Base-by-base conservation (phyloP, 2,329 filamentous ascomycete species). In the Paraconiothyrium sp. region DNA sequence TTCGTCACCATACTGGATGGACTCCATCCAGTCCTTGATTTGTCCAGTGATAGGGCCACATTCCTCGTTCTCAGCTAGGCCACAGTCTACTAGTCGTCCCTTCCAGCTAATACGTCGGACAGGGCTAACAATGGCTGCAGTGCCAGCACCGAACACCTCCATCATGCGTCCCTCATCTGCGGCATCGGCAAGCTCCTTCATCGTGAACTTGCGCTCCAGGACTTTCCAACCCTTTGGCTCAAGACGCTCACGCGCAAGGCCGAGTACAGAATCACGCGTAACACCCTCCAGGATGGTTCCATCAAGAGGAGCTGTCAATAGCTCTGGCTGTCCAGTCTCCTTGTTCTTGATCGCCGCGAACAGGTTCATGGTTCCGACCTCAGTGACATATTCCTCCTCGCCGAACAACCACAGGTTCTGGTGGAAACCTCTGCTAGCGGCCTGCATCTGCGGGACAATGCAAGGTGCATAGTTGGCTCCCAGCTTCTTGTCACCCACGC, bases 401-500 rank as follows among this genome's bases (percentile, higher is more conserved):
- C 94, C 94, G 76, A 98, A 99, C 35, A 99, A 84, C 95, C 95
- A 99, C 57, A 99, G 86, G 81, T 98, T 99, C 84, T 99, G 95
- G 82, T 98, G 94, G 86, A 94, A 97, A 24, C 95, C 95, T 59
- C 93, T 89, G 79, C 89, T 91, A 49, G 93, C 93, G 46, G 95
- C 95, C 81, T 97, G 88, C 73, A 95, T 88, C 82, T 99, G 95
- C 20, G 95, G 95, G n/a, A 98, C 84, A 73, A 99, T 94, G 84
- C 95, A 98, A 6, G 95, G 95, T n/a, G 95, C 95, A 79, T 99
- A 99, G 87, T 99, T 99, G 75, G 94, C 95, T 64, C 95, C 95
- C 37, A 99, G 89, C 84, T 99, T 99, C 88, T 95, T 97, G 84
- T 98, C 93, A 72, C 95, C 95, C 35, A 97, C 94, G 77, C 95